These are phyloP conservation scores for Verticillium alfalfae DNA, from an alignment of 2,329 filamentous ascomycete species.

Conservation along the genomic window DNA sequence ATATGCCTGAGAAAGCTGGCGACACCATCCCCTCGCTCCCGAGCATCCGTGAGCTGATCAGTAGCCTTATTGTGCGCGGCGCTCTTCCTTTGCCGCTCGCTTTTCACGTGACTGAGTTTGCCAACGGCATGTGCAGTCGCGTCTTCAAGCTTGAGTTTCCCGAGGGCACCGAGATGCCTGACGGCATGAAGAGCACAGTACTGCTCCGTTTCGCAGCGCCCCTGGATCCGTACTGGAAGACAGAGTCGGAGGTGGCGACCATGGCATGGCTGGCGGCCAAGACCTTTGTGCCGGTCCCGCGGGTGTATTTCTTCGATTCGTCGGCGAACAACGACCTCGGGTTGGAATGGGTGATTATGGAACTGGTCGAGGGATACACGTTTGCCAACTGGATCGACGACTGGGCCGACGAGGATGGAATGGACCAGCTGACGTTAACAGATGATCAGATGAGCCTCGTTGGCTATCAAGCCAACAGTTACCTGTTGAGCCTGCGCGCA, in stretches of 20 bases:
- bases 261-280: slow-evolving; percentile 4
- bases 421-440: not conserved
- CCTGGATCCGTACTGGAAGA: slow-evolving; percentile 4
- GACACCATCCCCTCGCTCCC: not conserved
- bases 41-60: not conserved
- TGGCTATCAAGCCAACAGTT: not conserved
- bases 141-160: not conserved
- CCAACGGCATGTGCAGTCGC: not conserved
- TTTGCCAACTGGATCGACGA: not conserved
- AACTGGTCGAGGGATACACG: slow-evolving; percentile 2
- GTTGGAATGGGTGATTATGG: slow-evolving; percentile 12
- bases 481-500: not conserved
- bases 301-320: slow-evolving; percentile 7
- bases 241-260: slow-evolving; percentile 11
- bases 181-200: not conserved
- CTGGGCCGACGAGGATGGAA: not conserved
- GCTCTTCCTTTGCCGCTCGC: not conserved
- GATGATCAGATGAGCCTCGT: not conserved
- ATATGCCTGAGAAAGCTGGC: not conserved
- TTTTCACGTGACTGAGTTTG: not conserved
- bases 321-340: slow-evolving; percentile 6
- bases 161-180: not conserved
- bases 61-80: not conserved
- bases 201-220: slow-evolving; percentile 8
- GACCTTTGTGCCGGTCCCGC: slow-evolving; percentile 1